phyloP scores from a whole-genome alignment of 768 basidiomycete genomes.

The Lactarius sanguifluus region DNA sequence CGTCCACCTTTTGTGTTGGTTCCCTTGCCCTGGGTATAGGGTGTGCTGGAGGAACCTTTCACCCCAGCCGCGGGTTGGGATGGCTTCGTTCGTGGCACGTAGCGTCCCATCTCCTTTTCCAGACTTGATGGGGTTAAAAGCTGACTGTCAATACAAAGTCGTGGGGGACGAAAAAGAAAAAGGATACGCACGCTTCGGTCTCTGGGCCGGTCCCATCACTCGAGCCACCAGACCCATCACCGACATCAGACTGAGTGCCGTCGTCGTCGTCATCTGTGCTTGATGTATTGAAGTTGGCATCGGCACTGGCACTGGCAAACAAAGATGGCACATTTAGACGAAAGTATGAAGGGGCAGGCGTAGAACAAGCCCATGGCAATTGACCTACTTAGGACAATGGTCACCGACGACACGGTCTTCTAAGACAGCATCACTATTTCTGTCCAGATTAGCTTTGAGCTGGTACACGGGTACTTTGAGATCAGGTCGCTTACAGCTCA shows the following conservation, averaged over 20 bases:
- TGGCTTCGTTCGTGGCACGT: slow-evolving; percentile 1
- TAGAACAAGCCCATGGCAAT: neutral
- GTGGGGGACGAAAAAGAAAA: neutral
- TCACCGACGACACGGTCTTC: neutral
- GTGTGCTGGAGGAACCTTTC: neutral
- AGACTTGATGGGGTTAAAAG: neutral
- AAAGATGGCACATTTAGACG: neutral
- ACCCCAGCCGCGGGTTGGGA: neutral
- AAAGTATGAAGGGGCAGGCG: neutral
- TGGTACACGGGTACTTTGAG: neutral
- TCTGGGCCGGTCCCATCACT: neutral
- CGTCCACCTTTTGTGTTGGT: neutral
- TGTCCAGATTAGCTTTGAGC: neutral
- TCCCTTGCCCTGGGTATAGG: neutral
- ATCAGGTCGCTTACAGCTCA: neutral
- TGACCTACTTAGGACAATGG: neutral
- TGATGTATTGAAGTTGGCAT: neutral
- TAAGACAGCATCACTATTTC: neutral
- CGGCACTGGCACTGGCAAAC: neutral
- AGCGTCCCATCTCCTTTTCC: neutral
- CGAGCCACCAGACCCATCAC: neutral
- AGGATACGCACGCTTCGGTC: neutral
- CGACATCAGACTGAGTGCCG: neutral
- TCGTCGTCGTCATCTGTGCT: neutral
- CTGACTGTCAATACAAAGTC: neutral